These are phyloP conservation scores for Dactylellina cionopaga DNA, from an alignment of 2,329 filamentous ascomycete species.

Conservation along the genomic window DNA sequence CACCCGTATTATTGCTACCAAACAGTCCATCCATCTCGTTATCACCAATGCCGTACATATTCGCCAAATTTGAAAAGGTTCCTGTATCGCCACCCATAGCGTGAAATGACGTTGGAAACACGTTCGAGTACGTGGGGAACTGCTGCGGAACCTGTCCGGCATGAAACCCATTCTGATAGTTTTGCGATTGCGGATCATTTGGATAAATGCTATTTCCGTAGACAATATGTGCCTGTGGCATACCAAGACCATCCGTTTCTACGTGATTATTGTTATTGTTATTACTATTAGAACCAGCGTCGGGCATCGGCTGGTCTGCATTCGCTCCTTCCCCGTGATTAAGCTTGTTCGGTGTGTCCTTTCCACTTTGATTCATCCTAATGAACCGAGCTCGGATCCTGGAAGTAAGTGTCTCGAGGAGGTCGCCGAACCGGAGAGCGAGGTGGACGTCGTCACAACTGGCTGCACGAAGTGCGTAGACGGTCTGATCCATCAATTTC, in stretches of 20 bases:
- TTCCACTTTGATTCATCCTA: slow-evolving; percentile 63
- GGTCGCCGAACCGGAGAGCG: slow-evolving; percentile 82
- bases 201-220: slow-evolving; percentile 29
- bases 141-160: slow-evolving; percentile 21
- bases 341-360: slow-evolving; percentile 56
- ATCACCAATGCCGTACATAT: slow-evolving; percentile 48
- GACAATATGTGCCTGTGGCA: slow-evolving; percentile 37
- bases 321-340: slow-evolving; percentile 50
- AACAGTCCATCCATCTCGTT: slow-evolving; percentile 47
- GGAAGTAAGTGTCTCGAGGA: slow-evolving; percentile 80
- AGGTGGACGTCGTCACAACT: slow-evolving; percentile 87
- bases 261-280: slow-evolving; percentile 49
- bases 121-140: slow-evolving; percentile 42
- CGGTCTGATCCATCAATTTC: slow-evolving; percentile 77
- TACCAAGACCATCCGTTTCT: slow-evolving; percentile 6
- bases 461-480: slow-evolving; percentile 77
- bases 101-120: slow-evolving; percentile 46
- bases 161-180: slow-evolving; percentile 40
- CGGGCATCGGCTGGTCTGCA: slow-evolving; percentile 52
- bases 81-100: slow-evolving; percentile 38
- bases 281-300: slow-evolving; percentile 40
- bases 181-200: slow-evolving; percentile 6
- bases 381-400: slow-evolving; percentile 77
- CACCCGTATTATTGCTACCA: slow-evolving; percentile 36
- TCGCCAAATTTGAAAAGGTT: slow-evolving; percentile 47